Evolutionary conservation across 2,329 filamentous ascomycete genomes (phyloP), one percentile per base, ranked within the genome.

Genomic region (Dothiorella sarmentorum): DNA sequence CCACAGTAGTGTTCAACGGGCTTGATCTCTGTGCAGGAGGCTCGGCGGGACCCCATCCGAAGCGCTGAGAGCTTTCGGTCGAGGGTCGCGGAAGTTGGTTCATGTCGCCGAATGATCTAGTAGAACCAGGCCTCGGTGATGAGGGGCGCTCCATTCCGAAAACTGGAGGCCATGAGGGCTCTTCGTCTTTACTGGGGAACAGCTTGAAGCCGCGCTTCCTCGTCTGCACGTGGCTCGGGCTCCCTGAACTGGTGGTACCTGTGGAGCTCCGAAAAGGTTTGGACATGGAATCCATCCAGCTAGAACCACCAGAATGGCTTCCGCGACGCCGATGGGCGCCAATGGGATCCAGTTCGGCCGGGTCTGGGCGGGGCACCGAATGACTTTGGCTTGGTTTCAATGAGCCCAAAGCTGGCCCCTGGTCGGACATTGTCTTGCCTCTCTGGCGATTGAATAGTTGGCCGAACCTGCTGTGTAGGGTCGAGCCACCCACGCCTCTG

Each of bases 361-460:
- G 70, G 26, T 79, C 79, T 40, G 85, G 80, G 33, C 83, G 76
- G 5, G 90, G 90, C 63, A 94, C 85, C 0, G 90, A 93, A 67
- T 90, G 88, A 66, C 88, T 91, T 68, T 93, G 88, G 0, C 83
- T 82, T 27, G 83, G 75, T 67, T 89, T 90, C 13, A 92, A 75
- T 18, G 82, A 85, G 1, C 90, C 90, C 7, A 91, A 73, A 1
- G 82, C 78, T 5, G 86, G 86, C 0, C 86, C 85, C 27, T 85
- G 80, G 27, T 83, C 82, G 7, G 83, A 80, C 6, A 80, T 68
- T 0, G 80, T 79, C 71, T 90, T 91, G 4, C 82, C 77, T 24
- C 82, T 81, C 57, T 82, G 80, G 42, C 84, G 84, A 51, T 86
- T 83, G 53, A 88, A 85, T 27, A 90, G 71, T 15, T 78, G 79